phyloP scores from a whole-genome alignment of 2,329 filamentous ascomycete genomes.

The Penicillium sp. region DNA sequence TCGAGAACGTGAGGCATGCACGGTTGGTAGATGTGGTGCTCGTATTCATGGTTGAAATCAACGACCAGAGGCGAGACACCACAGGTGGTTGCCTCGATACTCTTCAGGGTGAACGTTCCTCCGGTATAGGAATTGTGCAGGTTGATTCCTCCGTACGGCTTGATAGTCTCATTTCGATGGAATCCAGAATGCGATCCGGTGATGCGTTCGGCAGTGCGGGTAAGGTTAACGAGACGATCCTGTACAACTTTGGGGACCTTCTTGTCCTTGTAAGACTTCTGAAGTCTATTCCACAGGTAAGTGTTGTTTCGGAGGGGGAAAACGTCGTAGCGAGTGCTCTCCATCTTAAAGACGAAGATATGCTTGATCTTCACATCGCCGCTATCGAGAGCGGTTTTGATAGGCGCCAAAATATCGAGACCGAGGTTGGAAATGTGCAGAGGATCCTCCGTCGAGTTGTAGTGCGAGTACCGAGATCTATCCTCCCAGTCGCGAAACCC shows the following conservation, averaged over 20 bases:
- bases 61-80: conserved; percentile 46
- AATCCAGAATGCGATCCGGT: conserved; percentile 29
- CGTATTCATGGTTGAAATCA: conserved; percentile 48
- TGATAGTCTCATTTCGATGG: conserved; percentile 19
- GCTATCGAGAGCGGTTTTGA: conserved; percentile 24
- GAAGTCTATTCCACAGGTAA: conserved; percentile 39
- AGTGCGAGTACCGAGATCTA: conserved; percentile 27
- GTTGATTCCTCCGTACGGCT: conserved; percentile 45
- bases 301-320: conserved; percentile 48
- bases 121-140: conserved; percentile 48
- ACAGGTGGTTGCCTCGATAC: conserved; percentile 47
- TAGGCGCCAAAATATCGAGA: conserved; percentile 31
- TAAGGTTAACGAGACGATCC: conserved; percentile 30
- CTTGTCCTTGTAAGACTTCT: conserved; percentile 40
- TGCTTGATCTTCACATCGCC: conserved; percentile 46
- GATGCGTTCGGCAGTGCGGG: conserved; percentile 30
- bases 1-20: conserved; percentile 45
- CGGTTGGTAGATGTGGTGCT: conserved; percentile 49
- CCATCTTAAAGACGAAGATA: conserved; percentile 47
- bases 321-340: conserved; percentile 51
- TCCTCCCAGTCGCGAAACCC: conserved; percentile 32
- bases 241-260: conserved; percentile 38
- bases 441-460: conserved; percentile 43
- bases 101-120: conserved; percentile 51
- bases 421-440: conserved; percentile 46